A percentile compares a stretch with the other conserved stretches of the same genome.
Conservation (phyloP, 1,284 basidiomycete species). For the Neolentinus lepideus region DNA sequence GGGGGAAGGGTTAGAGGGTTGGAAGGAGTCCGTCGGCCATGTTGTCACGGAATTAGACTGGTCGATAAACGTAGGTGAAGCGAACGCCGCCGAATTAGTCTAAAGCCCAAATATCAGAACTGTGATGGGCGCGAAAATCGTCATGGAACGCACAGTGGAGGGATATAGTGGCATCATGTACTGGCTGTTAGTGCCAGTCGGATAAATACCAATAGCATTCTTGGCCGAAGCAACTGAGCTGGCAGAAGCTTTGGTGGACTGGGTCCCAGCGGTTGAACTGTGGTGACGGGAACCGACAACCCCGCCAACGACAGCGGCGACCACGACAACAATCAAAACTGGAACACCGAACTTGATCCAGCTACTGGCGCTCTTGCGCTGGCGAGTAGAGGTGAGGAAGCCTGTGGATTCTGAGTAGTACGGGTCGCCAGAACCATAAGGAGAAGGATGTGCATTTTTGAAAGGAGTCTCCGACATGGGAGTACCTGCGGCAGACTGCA, state of each 20-base stretch:
- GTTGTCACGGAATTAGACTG: slow-evolving; percentile 39
- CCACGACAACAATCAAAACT: slow-evolving; percentile 56
- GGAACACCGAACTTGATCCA: slow-evolving; percentile 67
- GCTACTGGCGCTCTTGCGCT: slow-evolving; percentile 36
- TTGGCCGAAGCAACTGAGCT: slow-evolving; percentile 49
- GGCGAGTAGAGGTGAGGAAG: slow-evolving; percentile 42
- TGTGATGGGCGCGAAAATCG: no score
- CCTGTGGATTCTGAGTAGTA: slow-evolving; percentile 64
- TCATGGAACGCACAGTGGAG: slow-evolving; percentile 56
- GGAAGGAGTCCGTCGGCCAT: slow-evolving; percentile 76
- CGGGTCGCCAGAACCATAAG: slow-evolving; percentile 52
- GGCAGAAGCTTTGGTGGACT: slow-evolving; percentile 27
- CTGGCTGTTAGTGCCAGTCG: slow-evolving; percentile 68
- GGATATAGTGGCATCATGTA: slow-evolving; percentile 85
- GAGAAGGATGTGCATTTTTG: slow-evolving; percentile 31
- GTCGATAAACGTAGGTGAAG: slow-evolving; percentile 63
- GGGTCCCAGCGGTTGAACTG: slow-evolving; percentile 16
- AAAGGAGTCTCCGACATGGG: slow-evolving; percentile 35
- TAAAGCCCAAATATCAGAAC: slow-evolving; percentile 21
- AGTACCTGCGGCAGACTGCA: slow-evolving; percentile 1
- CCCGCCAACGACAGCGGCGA: slow-evolving; percentile 74
- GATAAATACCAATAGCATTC: slow-evolving; percentile 53
- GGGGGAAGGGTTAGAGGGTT: slow-evolving; percentile 51
- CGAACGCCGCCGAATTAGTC: slow-evolving; percentile 78
- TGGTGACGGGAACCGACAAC: slow-evolving; percentile 59